Conservation (phyloP, 2,329 filamentous ascomycete genomes). For the Lachnellula hyalina region DNA sequence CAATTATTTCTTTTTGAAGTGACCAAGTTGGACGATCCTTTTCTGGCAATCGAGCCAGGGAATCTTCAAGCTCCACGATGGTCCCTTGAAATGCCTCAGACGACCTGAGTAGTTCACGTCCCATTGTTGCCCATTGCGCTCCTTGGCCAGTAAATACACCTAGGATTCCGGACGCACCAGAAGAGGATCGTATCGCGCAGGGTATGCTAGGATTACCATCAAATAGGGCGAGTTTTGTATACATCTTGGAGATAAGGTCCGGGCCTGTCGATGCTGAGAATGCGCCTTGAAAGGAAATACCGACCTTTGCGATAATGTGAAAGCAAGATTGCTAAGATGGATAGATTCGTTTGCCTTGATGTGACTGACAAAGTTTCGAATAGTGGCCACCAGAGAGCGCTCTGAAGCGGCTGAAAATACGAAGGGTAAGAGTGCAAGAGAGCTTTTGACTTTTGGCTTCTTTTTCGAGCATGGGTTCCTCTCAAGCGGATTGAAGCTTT, state of each 20-base stretch:
- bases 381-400: not conserved
- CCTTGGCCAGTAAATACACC: constrained; percentile 29
- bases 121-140: constrained; percentile 27
- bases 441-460: not conserved
- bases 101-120: constrained; percentile 10
- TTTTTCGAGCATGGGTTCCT: not conserved
- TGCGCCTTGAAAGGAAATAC: not conserved
- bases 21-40: constrained; percentile 8
- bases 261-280: constrained; percentile 1
- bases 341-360: not conserved
- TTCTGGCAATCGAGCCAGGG: not conserved
- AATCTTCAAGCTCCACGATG: constrained; percentile 1
- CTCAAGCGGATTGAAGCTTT: constrained; percentile 7
- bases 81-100: constrained; percentile 16
- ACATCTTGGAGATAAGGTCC: constrained; percentile 3
- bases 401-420: constrained; percentile 12
- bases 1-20: constrained; percentile 25
- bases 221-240: not conserved
- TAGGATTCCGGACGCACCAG: not conserved
- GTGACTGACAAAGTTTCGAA: not conserved
- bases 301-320: constrained; percentile 2
- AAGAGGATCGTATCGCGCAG: not conserved
- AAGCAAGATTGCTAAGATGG: constrained; percentile 2
- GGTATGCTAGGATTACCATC: not conserved
- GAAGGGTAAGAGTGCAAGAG: not conserved